Evolutionary conservation across 2,329 filamentous ascomycete species (phyloP), one percentile per base, ranked within the genome.

Genomic region (Epichloe hybrida): DNA sequence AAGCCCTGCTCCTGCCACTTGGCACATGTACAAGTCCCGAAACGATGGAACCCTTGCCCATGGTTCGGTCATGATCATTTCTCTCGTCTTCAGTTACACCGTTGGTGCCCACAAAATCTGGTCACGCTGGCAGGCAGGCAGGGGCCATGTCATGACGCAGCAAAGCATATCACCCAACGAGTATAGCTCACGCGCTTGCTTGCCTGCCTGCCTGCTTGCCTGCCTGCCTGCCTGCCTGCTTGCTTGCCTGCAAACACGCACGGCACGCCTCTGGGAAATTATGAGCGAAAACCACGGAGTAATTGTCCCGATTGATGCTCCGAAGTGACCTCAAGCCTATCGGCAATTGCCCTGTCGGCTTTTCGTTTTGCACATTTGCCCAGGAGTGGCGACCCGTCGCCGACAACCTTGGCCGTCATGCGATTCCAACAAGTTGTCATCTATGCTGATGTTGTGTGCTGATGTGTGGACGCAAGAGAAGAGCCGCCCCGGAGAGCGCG

Each of bases 131-230:
- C n/a, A 37, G 38, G 35, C 45, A 40, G 37, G 40, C 52, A 50
- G 43, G 52, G 45, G 31, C 46, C 42, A 17, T 53, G 49, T 51
- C 37, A 49, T 41, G 52, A 49, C 49, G 46, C 52, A 48, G 41
- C 47, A 39, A 36, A 27, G 40, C 27, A 17, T 39, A 37, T 2
- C 6, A 37, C 46, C 46, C 37, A 39, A 48, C 12, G 20, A 48
- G 36, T 36, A 27, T 27, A 48, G 35, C 46, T 27, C 17, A 31
- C 20, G 35, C 37, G 47, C 47, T 41, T 49, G 38, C 5, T 17
- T 31, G 27, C 23, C 7, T 7, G 23, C 6, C 3, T 27, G 23
- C 4, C 2, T 23, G 23, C 27, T 1, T 4, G 27, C 8, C 0
- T 31, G 27, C 8, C 1, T 31, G 27, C 27, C 1, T 31, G 27